Evolutionary conservation across 2,329 filamentous ascomycete genomes (phyloP).

Genomic region (Arthrobotrys conoides): DNA sequence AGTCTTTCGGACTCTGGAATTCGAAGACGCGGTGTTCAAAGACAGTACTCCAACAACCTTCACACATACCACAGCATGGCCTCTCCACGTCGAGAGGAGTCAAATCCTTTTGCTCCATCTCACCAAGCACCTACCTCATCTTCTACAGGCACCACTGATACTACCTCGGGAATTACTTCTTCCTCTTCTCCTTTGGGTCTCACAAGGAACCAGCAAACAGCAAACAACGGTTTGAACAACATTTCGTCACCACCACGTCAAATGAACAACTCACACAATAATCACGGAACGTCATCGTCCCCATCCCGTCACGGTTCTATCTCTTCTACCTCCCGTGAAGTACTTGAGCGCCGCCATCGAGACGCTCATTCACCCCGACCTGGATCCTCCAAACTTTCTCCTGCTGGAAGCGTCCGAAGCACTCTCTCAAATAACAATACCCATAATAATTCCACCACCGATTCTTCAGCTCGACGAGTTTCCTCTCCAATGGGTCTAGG

Average conservation of each 20-base stretch:
- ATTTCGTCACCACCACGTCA: conserved; percentile 58
- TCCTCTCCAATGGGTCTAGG: conserved; percentile 25
- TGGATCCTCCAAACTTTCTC: conserved; percentile 48
- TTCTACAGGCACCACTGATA: not conserved
- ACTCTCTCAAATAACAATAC: conserved; percentile 27
- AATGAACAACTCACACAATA: conserved; percentile 44
- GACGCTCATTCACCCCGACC: conserved; percentile 53
- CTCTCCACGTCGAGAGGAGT: conserved; percentile 49
- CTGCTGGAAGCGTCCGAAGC: conserved; percentile 42
- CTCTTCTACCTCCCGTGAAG: conserved; percentile 54
- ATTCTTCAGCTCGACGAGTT: conserved; percentile 22
- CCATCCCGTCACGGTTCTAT: conserved; percentile 58
- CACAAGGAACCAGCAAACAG: conserved; percentile 40
- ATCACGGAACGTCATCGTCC: conserved; percentile 35
- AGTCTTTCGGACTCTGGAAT: conserved; percentile 56
- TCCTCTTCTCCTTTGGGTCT: conserved; percentile 6
- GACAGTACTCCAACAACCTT: conserved; percentile 56
- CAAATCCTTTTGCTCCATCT: conserved; percentile 51
- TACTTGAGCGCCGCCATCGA: conserved; percentile 59
- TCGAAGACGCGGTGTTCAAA: conserved; percentile 54
- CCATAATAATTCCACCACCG: conserved; percentile 3
- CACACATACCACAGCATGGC: conserved; percentile 58
- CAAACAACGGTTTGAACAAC: conserved; percentile 37
- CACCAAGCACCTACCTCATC: conserved; percentile 17
- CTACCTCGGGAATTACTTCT: not conserved